Evolutionary conservation across 2,329 filamentous ascomycete species (phyloP), one percentile per base, ranked within the genome.

Genomic region (Colletotrichum cuscutae): DNA sequence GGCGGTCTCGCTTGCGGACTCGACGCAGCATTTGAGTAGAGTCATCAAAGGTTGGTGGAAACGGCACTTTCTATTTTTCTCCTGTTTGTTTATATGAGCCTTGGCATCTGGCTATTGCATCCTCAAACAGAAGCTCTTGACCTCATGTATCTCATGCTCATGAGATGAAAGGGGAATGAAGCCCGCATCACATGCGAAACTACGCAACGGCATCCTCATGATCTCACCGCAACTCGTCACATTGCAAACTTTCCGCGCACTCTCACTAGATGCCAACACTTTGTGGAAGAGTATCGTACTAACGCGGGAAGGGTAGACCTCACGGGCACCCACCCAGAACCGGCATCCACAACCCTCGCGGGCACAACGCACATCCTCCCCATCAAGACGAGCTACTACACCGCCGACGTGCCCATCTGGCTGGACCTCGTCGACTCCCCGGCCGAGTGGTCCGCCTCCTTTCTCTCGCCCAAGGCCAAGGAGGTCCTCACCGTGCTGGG

Each of bases 401-500:
- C 81, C 28, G 86, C 89, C 65, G 84, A 84, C 0, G 84, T 93
- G 4, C 90, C 91, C 56, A 84, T 93, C 75, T 93, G 91, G 91
- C 84, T 93, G n/a, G 91, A 93, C 77, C 84, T 91, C 58, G 84
- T 91, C 71, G 77, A 84, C 6, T 82, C 84, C 5, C 84, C 88
- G 0, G 67, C 78, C 3, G 86, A 89, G 46, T 93, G 91, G 91
- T 83, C 89, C 0, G 79, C 79, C 2, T 87, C 88, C 0, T 93
- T 93, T 76, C 85, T 92, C 1, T 86, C 87, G 0, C 80, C 86
- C 0, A 91, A 92, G 77, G 91, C 91, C 0, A 84, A 82, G 68
- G 91, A 92, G 78, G 91, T 93, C 0, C 86, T 92, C 3, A 82
- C 82, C 0, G 91, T 88, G 1, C 82, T 93, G 9, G 91, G 90